Evolutionary conservation across 352 stramenopile genomes (phyloP), one percentile per base, ranked within the genome.

Genomic region (Thraustochytrium sp.): DNA sequence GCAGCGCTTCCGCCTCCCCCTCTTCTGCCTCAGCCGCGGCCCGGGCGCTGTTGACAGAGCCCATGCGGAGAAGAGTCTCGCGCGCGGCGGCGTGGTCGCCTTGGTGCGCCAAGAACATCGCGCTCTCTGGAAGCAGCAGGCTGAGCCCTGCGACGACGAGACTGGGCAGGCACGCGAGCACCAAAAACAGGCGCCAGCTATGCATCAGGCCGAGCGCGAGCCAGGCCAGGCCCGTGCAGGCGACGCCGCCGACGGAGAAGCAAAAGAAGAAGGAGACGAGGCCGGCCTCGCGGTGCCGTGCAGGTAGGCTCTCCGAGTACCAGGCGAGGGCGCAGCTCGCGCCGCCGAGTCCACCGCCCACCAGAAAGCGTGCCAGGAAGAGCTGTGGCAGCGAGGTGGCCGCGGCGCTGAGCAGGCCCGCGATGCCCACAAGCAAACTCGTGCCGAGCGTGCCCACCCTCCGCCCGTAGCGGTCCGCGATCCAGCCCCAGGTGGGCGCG

Each of bases 161-260:
- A 0, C 62, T 54, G 16, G 62, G 62, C 23, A 75, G 23, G 31
- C 18, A 75, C 4, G 62, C 62, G 4, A 75, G 62, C 0, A 21
- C 36, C 62, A 75, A n/a, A 51, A 75, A 75, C 16, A 75, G 38
- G 26, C 62, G 62, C 62, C 62, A 75, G 40, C 34, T 34, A 31
- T 34, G 16, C 9, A 36, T 40, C 16, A 9, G 36, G 26, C 18
- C 62, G n/a, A 75, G 44, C 38, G 62, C 53, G 23, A 36, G 36
- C 62, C 62, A 75, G 16, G 62, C 62, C 11, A 75, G 62, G 9
- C 36, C 37, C 23, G 62, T 37, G 37, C 62, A 75, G 5, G 40
- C 37, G 1, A 75, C 62, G 23, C 62, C 53, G 8, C 62, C 62
- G 26, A 75, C 29, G 13, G 37, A 54, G 36, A 75, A 75, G 62